Percentiles rank a stretch among this genome's conserved stretches.
These are phyloP conservation scores for Penicillium pulvis DNA, from an alignment of 495 filamentous ascomycete genomes.

Conservation along the genomic window DNA sequence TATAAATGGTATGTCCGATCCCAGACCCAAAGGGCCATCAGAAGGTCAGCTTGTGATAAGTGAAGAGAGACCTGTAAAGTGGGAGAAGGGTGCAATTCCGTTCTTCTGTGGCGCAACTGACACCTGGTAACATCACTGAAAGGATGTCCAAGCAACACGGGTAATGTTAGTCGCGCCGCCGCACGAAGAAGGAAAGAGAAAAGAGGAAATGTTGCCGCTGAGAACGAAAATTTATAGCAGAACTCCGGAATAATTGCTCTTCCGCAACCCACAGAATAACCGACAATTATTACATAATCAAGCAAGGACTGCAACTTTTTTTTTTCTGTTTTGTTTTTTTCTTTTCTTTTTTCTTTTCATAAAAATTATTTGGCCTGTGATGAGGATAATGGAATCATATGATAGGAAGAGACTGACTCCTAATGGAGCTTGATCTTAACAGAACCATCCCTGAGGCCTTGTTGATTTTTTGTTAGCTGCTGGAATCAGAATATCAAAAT, in stretches of 20 bases:
- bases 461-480: constrained; percentile 17
- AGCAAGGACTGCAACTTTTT: constrained; percentile 6
- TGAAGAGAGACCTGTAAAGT: constrained; percentile 49
- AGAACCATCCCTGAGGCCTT: constrained; percentile 50
- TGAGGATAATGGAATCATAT: constrained; percentile 54
- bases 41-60: constrained; percentile 37
- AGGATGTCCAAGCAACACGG: constrained; percentile 57
- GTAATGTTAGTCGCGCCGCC: constrained; percentile 56
- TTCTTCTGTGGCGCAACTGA: constrained; percentile 63
- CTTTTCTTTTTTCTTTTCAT: constrained; percentile 27
- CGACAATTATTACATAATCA: constrained; percentile 12
- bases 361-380: constrained; percentile 50
- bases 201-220: constrained; percentile 22
- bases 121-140: constrained; percentile 54
- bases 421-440: constrained; percentile 54
- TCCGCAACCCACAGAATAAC: not conserved
- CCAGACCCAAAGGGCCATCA: constrained; percentile 49
- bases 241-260: not conserved
- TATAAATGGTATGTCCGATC: constrained; percentile 45
- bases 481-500: not conserved
- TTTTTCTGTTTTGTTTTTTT: constrained; percentile 18
- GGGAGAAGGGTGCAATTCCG: constrained; percentile 60
- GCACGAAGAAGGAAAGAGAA: constrained; percentile 60
- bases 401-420: constrained; percentile 68
- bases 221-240: constrained; percentile 33